These are phyloP conservation scores for Serpula lacrymans DNA, from an alignment of 768 basidiomycete species.

Conservation along the genomic window DNA sequence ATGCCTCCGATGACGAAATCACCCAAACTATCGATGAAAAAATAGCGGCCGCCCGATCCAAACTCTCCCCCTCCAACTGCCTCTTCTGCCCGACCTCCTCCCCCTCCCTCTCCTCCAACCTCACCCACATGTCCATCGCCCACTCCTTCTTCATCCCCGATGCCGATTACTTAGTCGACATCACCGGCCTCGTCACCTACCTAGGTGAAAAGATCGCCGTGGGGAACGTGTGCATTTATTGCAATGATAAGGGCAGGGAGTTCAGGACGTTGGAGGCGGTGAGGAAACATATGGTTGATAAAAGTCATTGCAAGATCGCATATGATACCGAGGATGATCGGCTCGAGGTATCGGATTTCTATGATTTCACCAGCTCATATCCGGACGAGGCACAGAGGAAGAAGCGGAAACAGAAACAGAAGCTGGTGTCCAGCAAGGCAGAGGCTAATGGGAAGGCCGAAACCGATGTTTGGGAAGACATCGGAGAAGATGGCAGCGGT, in stretches of 20 bases:
- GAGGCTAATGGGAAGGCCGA: constrained; percentile 32
- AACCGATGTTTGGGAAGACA: constrained; percentile 36
- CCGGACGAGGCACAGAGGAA: constrained; percentile 40
- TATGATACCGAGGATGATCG: constrained; percentile 80
- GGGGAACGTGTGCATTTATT: constrained; percentile 91
- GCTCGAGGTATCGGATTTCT: constrained; percentile 88
- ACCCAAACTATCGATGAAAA: constrained; percentile 66
- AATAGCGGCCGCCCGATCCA: constrained; percentile 67
- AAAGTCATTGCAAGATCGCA: constrained; percentile 93
- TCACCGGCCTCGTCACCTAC: constrained; percentile 76
- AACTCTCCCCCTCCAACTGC: constrained; percentile 63
- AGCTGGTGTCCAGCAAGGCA: constrained; percentile 15
- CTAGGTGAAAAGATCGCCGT: constrained; percentile 92
- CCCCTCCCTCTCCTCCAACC: constrained; percentile 56
- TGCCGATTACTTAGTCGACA: constrained; percentile 83
- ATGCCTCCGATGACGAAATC: constrained; percentile 44
- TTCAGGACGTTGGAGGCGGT: constrained; percentile 85
- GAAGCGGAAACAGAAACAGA: constrained; percentile 21
- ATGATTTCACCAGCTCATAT: constrained; percentile 86
- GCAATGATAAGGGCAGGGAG: constrained; percentile 78
- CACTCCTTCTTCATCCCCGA: constrained; percentile 99
- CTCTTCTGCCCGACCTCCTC: constrained; percentile 75
- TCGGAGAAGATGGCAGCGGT: constrained; percentile 19
- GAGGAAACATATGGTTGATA: constrained; percentile 94
- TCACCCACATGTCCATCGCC: constrained; percentile 79